A percentile compares a stretch with the other conserved stretches of the same genome.
phyloP scores from a whole-genome alignment of 495 filamentous ascomycete species.

The Penicillium flavigenum region DNA sequence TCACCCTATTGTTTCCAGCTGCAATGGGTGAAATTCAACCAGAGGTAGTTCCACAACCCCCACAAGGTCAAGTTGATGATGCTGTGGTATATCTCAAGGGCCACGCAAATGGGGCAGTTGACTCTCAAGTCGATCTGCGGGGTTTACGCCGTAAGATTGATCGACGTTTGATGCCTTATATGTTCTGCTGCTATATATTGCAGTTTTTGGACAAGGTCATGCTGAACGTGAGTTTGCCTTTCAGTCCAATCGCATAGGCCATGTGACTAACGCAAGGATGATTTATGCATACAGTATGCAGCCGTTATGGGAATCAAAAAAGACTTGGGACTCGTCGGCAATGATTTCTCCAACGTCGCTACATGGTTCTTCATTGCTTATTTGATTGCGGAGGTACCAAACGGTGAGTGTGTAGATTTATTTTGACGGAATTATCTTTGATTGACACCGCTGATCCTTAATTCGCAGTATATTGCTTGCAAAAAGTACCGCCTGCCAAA shows the following conservation, averaged over 20 bases:
- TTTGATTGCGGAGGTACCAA: slow-evolving; percentile 53
- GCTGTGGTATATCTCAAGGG: slow-evolving; percentile 38
- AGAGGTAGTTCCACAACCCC: slow-evolving; percentile 4
- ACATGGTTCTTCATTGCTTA: slow-evolving; percentile 58
- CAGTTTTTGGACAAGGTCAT: slow-evolving; percentile 69
- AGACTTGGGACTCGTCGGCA: slow-evolving; percentile 47
- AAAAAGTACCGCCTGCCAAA: slow-evolving; percentile 51
- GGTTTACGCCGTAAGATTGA: slow-evolving; percentile 46
- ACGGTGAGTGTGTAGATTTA: slow-evolving; percentile 36
- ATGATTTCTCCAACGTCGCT: slow-evolving; percentile 55
- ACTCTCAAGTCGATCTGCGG: slow-evolving; percentile 17
- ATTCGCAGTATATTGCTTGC: slow-evolving; percentile 33
- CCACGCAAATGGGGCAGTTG: slow-evolving; percentile 12
- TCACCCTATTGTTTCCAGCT: neutral
- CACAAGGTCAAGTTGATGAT: slow-evolving; percentile 27
- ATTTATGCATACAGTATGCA: slow-evolving; percentile 40
- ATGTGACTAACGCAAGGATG: neutral
- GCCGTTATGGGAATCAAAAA: slow-evolving; percentile 56
- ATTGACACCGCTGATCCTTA: neutral
- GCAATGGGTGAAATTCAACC: slow-evolving; percentile 21
- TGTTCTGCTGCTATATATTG: slow-evolving; percentile 61
- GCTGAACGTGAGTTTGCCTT: slow-evolving; percentile 49
- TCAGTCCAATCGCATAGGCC: neutral
- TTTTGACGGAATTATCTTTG: slow-evolving; percentile 3
- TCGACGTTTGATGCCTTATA: slow-evolving; percentile 51